A percentile compares a stretch with the other conserved stretches of the same genome.
phyloP scores from a whole-genome alignment of 352 stramenopile species.

The Aphanomyces astaci region DNA sequence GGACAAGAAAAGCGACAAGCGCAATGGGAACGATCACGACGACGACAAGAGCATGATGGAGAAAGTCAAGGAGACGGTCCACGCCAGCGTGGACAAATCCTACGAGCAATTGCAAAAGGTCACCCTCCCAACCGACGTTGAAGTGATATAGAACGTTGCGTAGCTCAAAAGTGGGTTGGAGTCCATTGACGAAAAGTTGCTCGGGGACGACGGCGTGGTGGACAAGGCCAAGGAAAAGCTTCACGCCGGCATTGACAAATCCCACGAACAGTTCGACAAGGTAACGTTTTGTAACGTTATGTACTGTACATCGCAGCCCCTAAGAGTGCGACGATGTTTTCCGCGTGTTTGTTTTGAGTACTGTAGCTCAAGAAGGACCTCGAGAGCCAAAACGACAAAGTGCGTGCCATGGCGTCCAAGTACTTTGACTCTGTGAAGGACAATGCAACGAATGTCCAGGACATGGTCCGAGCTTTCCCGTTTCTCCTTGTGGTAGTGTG shows the following conservation, averaged over 20 bases:
- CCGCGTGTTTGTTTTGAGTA: no score
- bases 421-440: background rate
- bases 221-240: no score
- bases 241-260: background rate
- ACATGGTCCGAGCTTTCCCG: no score
- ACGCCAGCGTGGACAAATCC: conserved; percentile 18
- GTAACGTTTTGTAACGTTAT: no score
- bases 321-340: no score
- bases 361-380: background rate
- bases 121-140: conserved; percentile 23
- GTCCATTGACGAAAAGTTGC: conserved; percentile 20
- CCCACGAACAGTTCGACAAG: conserved; percentile 5
- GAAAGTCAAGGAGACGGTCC: conserved; percentile 25
- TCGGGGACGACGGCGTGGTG: no score
- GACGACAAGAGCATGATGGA: conserved; percentile 18
- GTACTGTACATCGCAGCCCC: no score
- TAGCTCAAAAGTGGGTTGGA: conserved; percentile 24
- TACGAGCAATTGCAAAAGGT: no score
- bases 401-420: background rate
- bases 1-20: no score
- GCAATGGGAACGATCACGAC: conserved; percentile 17
- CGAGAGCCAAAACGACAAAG: conserved; percentile 8
- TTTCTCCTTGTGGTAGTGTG: no score
- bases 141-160: no score
- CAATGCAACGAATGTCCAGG: background rate